These are phyloP conservation scores for Bombardia bombarda DNA, from an alignment of 495 filamentous ascomycete species.

Conservation along the genomic window DNA sequence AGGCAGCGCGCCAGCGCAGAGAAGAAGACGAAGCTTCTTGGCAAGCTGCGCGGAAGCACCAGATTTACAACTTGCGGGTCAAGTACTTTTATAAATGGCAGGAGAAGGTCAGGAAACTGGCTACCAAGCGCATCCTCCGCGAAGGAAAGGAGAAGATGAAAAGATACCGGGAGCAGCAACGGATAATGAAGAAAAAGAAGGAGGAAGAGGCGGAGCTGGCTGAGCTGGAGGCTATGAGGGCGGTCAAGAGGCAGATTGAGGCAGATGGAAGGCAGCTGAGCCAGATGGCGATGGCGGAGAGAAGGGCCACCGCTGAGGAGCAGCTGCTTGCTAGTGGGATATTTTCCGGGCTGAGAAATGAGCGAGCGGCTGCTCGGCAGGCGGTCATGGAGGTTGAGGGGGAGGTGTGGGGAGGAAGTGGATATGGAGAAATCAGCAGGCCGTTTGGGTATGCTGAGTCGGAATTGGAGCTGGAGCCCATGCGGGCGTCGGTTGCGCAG, in stretches of 20 bases:
- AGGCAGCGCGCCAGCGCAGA: conserved; percentile 24
- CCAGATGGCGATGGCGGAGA: conserved; percentile 6
- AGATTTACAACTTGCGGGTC: conserved; percentile 30
- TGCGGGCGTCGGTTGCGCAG: neutral
- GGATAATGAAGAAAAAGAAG: conserved; percentile 15
- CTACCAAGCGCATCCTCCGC: conserved; percentile 25
- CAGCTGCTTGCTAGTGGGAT: conserved; percentile 36
- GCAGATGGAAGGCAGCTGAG: conserved; percentile 13
- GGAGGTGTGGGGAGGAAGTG: neutral
- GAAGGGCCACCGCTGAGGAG: conserved; percentile 22
- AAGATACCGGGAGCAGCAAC: conserved; percentile 18
- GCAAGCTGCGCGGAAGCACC: conserved; percentile 29
- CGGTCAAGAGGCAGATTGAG: conserved; percentile 13
- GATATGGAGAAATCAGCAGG: neutral
- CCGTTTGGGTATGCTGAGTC: conserved; percentile 16
- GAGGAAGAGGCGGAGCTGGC: conserved; percentile 26
- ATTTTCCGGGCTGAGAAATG: conserved; percentile 29
- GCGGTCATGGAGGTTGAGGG: conserved; percentile 12
- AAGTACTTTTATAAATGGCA: conserved; percentile 45
- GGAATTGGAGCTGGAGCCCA: conserved; percentile 15
- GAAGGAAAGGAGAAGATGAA: conserved; percentile 24
- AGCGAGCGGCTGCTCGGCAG: conserved; percentile 23
- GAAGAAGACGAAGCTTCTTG: conserved; percentile 35
- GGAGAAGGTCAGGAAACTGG: conserved; percentile 23
- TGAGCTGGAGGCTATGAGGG: conserved; percentile 15